phyloP scores from a whole-genome alignment of 73 alveolate genomes.

The Paramecium pentaurelia region DNA sequence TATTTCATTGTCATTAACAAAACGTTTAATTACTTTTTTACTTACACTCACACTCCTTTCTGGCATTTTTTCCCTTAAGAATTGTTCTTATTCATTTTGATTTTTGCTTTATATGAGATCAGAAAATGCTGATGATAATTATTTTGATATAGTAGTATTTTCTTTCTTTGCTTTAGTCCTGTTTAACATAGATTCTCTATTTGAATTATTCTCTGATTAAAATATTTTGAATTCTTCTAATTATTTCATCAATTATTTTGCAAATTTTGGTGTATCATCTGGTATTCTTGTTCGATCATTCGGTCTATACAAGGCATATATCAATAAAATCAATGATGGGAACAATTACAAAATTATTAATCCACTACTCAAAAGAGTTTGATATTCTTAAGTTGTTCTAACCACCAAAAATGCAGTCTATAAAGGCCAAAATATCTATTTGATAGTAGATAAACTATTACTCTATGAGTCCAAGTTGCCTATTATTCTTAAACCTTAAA shows the following conservation, averaged over 20 bases:
- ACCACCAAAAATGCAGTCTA: not conserved
- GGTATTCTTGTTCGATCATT: slow-evolving; percentile 6
- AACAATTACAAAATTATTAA: not conserved
- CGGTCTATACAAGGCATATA: slow-evolving; percentile 5
- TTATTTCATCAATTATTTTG: not conserved
- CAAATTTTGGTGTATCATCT: slow-evolving; percentile 8
- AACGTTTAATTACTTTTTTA: not conserved
- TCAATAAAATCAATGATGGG: not conserved
- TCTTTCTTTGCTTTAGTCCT: not conserved
- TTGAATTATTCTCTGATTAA: not conserved
- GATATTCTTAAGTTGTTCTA: not conserved
- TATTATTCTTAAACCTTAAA: not conserved
- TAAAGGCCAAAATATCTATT: slow-evolving; percentile 39
- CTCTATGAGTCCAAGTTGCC: slow-evolving; percentile 22
- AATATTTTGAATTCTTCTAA: not conserved
- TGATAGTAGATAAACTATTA: not conserved
- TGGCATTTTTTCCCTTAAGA: not conserved
- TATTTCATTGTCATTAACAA: slow-evolving; percentile 33
- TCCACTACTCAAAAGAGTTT: not conserved
- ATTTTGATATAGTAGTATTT: not conserved
- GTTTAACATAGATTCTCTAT: not conserved
- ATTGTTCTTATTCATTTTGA: slow-evolving; percentile 17
- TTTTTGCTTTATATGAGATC: not conserved
- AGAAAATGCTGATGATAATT: not conserved
- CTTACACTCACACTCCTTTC: not conserved